These are phyloP conservation scores for Xylaria sp. DNA, from an alignment of 2,329 filamentous ascomycete species.

Conservation along the genomic window DNA sequence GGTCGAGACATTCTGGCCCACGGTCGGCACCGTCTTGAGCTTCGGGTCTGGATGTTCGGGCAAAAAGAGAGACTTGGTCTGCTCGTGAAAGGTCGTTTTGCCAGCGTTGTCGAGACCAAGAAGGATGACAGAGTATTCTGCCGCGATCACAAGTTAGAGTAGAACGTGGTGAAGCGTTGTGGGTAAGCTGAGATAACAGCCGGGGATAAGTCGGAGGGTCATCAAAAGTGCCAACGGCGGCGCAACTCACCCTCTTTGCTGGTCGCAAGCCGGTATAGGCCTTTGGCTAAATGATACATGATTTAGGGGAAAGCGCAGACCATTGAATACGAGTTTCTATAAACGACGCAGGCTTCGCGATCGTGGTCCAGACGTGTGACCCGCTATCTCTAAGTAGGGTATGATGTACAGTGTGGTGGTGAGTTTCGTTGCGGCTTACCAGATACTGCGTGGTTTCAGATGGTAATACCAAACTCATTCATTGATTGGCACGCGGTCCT, in stretches of 20 bases:
- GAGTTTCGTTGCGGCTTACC: constrained; percentile 3
- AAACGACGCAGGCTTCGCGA: constrained; percentile 7
- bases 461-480: constrained; percentile 14
- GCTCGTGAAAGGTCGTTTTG: constrained; percentile 97
- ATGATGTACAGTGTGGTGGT: constrained; percentile 15
- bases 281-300: constrained; percentile 98
- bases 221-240: constrained; percentile 13
- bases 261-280: constrained; percentile 92
- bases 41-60: constrained; percentile 70
- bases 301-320: constrained; percentile 3
- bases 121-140: constrained; percentile 96
- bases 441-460: constrained; percentile 5
- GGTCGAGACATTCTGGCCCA: constrained; percentile 95
- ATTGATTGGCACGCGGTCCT: constrained; percentile 20
- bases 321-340: constrained; percentile 1
- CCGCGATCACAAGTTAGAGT: constrained; percentile 26
- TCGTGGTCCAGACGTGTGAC: not conserved
- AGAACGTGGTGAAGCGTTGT: constrained; percentile 7
- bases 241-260: constrained; percentile 85
- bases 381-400: not conserved
- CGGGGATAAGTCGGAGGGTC: constrained; percentile 12
- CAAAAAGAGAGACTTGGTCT: constrained; percentile 90
- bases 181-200: not conserved
- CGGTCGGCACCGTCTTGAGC: constrained; percentile 91
- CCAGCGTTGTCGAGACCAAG: constrained; percentile 98